phyloP scores from a whole-genome alignment of 1,284 basidiomycete species.

The Peniophora sp. region DNA sequence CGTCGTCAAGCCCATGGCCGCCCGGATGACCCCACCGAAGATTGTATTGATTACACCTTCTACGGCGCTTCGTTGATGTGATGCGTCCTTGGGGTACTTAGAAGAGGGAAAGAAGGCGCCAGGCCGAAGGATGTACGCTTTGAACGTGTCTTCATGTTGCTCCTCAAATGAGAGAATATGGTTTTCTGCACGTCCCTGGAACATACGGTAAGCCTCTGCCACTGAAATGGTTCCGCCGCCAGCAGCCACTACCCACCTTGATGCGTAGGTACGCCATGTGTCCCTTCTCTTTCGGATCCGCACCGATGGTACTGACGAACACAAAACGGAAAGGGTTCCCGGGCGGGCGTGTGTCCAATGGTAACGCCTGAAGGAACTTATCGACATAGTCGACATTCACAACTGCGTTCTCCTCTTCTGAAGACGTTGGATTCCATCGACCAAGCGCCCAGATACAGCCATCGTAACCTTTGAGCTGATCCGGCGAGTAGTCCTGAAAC shows the following conservation, averaged over 20 bases:
- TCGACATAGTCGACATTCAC: slow-evolving; percentile 27
- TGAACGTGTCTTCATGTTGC: slow-evolving; percentile 9
- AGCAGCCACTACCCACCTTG: slow-evolving; percentile 24
- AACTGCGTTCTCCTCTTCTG: slow-evolving; percentile 25
- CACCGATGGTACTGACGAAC: slow-evolving; percentile 21
- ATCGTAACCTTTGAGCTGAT: slow-evolving; percentile 26
- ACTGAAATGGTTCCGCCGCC: no score
- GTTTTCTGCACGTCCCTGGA: slow-evolving; percentile 19
- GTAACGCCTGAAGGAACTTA: slow-evolving; percentile 20
- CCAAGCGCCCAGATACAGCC: slow-evolving; percentile 32
- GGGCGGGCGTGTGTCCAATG: slow-evolving; percentile 16
- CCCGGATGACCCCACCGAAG: not conserved
- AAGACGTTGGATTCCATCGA: slow-evolving; percentile 19
- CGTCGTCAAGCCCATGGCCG: slow-evolving; percentile 1
- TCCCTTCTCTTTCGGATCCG: slow-evolving; percentile 20
- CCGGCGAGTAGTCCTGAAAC: slow-evolving; percentile 24
- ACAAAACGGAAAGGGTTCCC: slow-evolving; percentile 23
- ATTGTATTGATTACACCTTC: slow-evolving; percentile 12
- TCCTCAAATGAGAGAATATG: slow-evolving; percentile 10
- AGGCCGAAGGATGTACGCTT: slow-evolving; percentile 19
- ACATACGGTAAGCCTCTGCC: not conserved
- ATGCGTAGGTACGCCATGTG: slow-evolving; percentile 23
- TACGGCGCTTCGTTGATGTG: slow-evolving; percentile 16
- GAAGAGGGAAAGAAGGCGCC: slow-evolving; percentile 24
- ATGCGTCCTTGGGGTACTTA: slow-evolving; percentile 19